phyloP scores from a whole-genome alignment of 768 basidiomycete species.

The Podaxis sp. region DNA sequence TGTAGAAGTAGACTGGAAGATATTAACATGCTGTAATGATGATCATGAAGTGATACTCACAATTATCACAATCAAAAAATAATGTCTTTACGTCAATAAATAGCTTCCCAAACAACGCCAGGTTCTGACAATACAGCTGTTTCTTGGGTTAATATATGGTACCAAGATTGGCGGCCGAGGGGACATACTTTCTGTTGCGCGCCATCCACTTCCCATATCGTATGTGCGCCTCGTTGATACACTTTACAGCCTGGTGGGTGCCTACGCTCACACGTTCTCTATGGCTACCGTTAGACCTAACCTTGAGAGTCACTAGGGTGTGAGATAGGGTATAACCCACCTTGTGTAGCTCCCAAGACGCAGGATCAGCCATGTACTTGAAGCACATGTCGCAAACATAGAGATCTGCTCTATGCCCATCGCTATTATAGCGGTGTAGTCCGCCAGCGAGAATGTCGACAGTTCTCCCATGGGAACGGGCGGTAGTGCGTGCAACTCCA shows the following conservation, averaged over 20 bases:
- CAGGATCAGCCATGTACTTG: conserved; percentile 88
- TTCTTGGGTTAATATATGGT: conserved; percentile 10
- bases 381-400: conserved; percentile 95
- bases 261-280: conserved; percentile 68
- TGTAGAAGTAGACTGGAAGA: conserved; percentile 80
- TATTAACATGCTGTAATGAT: background rate
- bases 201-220: conserved; percentile 96
- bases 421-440: conserved; percentile 45
- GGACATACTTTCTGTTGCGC: conserved; percentile 71
- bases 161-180: background rate
- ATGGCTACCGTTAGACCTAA: background rate
- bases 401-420: conserved; percentile 49
- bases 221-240: conserved; percentile 85
- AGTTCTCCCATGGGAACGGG: conserved; percentile 69
- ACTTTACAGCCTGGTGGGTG: conserved; percentile 89
- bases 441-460: conserved; percentile 72
- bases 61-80: conserved; percentile 88
- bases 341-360: conserved; percentile 68
- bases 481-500: conserved; percentile 47
- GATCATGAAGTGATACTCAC: conserved; percentile 40
- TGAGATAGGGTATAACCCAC: conserved; percentile 33
- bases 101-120: conserved; percentile 95
- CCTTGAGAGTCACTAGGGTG: conserved; percentile 5
- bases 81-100: conserved; percentile 98
- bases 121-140: conserved; percentile 94